phyloP scores from a whole-genome alignment of 2,329 filamentous ascomycete genomes.

The Fusarium drepaniforme region DNA sequence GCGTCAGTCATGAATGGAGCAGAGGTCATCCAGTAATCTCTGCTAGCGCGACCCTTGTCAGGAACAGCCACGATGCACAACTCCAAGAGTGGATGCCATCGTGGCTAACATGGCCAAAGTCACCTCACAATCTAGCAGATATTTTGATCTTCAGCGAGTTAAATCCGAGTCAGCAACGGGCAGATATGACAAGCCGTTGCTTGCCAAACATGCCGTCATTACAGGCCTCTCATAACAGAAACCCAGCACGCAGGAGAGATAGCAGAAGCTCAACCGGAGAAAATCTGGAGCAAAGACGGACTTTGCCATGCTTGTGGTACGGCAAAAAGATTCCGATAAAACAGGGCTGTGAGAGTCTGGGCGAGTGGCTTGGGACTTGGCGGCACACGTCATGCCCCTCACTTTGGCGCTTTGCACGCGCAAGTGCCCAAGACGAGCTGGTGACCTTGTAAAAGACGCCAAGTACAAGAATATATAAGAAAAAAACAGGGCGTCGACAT shows the following conservation, averaged over 20 bases:
- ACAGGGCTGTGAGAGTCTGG: constrained; percentile 44
- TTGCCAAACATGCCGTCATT: neutral
- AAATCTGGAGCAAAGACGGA: neutral
- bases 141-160: constrained; percentile 29
- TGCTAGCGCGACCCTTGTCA: constrained; percentile 16
- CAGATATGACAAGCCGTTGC: neutral
- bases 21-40: constrained; percentile 9
- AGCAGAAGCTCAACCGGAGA: neutral
- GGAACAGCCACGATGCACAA: constrained; percentile 19
- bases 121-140: constrained; percentile 8
- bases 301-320: constrained; percentile 27
- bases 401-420: constrained; percentile 38
- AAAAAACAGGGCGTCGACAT: constrained; percentile 6
- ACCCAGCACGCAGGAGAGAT: neutral
- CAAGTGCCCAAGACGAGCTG: constrained; percentile 21
- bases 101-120: constrained; percentile 10
- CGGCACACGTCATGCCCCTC: constrained; percentile 48
- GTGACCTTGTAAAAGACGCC: constrained; percentile 25
- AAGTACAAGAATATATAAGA: neutral
- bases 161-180: neutral
- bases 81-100: constrained; percentile 13
- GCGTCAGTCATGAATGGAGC: constrained; percentile 1
- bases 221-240: neutral
- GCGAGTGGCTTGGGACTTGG: constrained; percentile 48
- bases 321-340: constrained; percentile 41